A percentile compares a stretch with the other conserved stretches of the same genome.
Conservation (phyloP, 1,139 yeast species). For the Pneumocystis wakefieldiae region DNA sequence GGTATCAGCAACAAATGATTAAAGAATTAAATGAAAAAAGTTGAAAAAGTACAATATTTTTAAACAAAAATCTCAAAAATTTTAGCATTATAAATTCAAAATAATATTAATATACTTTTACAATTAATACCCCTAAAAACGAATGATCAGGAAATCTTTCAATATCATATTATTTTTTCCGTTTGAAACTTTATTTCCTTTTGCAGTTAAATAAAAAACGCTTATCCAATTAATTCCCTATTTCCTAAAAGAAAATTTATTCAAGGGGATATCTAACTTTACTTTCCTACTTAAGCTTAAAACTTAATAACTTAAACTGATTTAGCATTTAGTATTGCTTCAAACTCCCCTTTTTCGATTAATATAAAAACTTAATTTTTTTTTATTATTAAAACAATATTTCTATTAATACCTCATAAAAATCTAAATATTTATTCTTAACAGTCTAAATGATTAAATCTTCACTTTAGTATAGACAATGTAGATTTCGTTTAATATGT, state of each 20-base stretch:
- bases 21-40: not conserved
- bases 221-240: too few relatives aligned
- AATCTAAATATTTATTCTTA: not conserved
- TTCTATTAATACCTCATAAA: not conserved
- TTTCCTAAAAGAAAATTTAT: too few relatives aligned
- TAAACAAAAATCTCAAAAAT: not conserved
- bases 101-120: not conserved
- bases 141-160: not conserved
- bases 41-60: not conserved
- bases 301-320: too few relatives aligned
- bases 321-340: too few relatives aligned
- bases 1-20: not conserved
- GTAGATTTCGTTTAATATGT: too few relatives aligned
- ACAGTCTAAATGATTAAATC: not conserved
- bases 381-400: not conserved
- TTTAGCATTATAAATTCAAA: not conserved
- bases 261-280: too few relatives aligned
- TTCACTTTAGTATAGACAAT: not conserved
- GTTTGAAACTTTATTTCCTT: not conserved
- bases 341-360: too few relatives aligned
- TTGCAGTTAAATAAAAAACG: not conserved
- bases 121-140: not conserved
- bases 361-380: too few relatives aligned
- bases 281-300: too few relatives aligned
- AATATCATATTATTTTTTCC: not conserved